Conservation (phyloP, 2,329 filamentous ascomycete species). For the Fusarium neocosmosporiellum region DNA sequence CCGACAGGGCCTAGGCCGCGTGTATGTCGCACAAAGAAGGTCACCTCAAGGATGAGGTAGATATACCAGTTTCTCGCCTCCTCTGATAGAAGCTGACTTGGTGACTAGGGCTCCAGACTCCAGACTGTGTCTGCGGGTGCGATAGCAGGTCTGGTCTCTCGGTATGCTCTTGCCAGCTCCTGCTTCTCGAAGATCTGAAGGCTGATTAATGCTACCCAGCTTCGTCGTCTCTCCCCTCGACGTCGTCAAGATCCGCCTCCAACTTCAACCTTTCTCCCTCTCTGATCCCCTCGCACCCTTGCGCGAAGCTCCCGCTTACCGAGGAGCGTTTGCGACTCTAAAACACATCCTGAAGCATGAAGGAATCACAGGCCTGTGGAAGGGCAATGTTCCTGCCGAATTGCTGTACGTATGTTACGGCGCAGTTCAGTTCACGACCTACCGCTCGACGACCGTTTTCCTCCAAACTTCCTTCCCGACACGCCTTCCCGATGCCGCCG, state of each 20-base stretch:
- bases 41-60: constrained; percentile 70
- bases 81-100: constrained; percentile 14
- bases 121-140: constrained; percentile 68
- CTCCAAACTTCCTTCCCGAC: constrained; percentile 64
- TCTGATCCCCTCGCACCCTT: constrained; percentile 76
- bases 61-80: background rate
- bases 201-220: constrained; percentile 55
- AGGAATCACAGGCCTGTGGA: constrained; percentile 90
- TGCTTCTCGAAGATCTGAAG: background rate
- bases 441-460: constrained; percentile 78
- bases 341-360: constrained; percentile 82
- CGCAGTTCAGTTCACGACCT: constrained; percentile 88
- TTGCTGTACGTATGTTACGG: constrained; percentile 93
- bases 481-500: constrained; percentile 71
- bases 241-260: constrained; percentile 97
- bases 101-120: constrained; percentile 62
- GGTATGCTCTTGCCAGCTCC: constrained; percentile 61
- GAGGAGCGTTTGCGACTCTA: constrained; percentile 81
- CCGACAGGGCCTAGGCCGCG: constrained; percentile 36
- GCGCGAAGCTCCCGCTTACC: constrained; percentile 67
- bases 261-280: constrained; percentile 89
- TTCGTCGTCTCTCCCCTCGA: constrained; percentile 96
- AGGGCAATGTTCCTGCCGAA: constrained; percentile 97
- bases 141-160: constrained; percentile 85
- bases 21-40: constrained; percentile 52